These are phyloP conservation scores for Candida nonsorbophila DNA, from an alignment of 805 yeast genomes.

Conservation along the genomic window DNA sequence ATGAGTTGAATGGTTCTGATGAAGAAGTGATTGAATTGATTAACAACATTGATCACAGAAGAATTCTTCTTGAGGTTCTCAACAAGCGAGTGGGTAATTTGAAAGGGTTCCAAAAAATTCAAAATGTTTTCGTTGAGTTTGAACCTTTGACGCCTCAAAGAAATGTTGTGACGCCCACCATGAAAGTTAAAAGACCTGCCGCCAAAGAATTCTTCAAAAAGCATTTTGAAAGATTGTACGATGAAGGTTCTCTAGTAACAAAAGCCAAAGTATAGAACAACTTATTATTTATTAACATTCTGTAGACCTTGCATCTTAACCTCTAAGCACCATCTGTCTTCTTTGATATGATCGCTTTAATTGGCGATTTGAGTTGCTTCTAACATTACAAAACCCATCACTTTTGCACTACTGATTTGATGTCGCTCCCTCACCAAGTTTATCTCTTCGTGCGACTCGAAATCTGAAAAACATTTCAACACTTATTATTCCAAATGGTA, in stretches of 20 bases:
- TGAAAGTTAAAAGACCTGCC: slow-evolving; percentile 38
- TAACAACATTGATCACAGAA: slow-evolving; percentile 17
- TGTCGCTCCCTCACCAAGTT: too few relatives aligned
- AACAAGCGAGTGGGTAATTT: slow-evolving; percentile 21
- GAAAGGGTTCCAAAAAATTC: slow-evolving; percentile 34
- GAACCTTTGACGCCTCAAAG: slow-evolving; percentile 36
- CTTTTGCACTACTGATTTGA: too few relatives aligned
- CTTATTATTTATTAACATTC: too few relatives aligned
- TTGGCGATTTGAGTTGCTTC: too few relatives aligned
- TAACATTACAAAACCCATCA: too few relatives aligned
- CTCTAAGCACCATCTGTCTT: too few relatives aligned
- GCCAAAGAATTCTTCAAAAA: slow-evolving; percentile 23
- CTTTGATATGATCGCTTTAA: too few relatives aligned
- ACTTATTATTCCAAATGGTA: too few relatives aligned
- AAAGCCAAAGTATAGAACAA: slow-evolving; percentile 14
- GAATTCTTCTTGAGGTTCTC: slow-evolving; percentile 15
- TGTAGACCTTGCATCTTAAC: too few relatives aligned
- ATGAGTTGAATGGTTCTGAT: slow-evolving; percentile 2
- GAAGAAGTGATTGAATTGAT: slow-evolving; percentile 16
- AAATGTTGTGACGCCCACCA: slow-evolving; percentile 37
- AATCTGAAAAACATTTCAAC: too few relatives aligned
- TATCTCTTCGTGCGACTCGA: too few relatives aligned
- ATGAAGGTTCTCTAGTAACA: slow-evolving; percentile 27
- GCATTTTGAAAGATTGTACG: slow-evolving; percentile 25
- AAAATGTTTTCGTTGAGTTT: slow-evolving; percentile 28